These are phyloP conservation scores for Sarocladium brachiariae DNA, from an alignment of 2,329 filamentous ascomycete genomes.

Conservation along the genomic window DNA sequence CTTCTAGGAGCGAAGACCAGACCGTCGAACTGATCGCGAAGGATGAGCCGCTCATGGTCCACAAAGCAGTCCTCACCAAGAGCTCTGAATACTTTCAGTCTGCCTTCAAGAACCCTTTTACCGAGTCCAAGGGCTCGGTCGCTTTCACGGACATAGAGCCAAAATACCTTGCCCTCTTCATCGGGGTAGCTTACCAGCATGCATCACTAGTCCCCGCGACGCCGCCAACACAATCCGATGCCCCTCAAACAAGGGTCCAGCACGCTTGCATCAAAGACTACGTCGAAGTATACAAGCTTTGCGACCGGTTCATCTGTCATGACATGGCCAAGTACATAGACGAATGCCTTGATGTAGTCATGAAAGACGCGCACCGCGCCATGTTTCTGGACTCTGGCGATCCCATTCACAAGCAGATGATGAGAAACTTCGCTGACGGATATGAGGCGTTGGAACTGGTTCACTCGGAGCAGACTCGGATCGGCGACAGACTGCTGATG, in stretches of 20 bases:
- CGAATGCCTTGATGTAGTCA: slow-evolving; percentile 23
- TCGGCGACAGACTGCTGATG: slow-evolving; percentile 20
- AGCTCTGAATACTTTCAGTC: slow-evolving; percentile 28
- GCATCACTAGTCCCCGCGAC: slow-evolving; percentile 25
- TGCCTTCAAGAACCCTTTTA: slow-evolving; percentile 21
- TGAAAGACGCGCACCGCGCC: slow-evolving; percentile 26
- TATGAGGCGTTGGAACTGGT: slow-evolving; percentile 24
- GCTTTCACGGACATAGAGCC: slow-evolving; percentile 27
- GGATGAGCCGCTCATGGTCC: slow-evolving; percentile 23
- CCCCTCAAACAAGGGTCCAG: slow-evolving; percentile 20
- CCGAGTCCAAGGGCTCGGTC: slow-evolving; percentile 21
- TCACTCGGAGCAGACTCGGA: slow-evolving; percentile 17
- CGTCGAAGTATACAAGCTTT: slow-evolving; percentile 30
- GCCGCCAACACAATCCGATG: slow-evolving; percentile 16
- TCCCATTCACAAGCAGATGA: slow-evolving; percentile 22
- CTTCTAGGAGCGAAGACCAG: slow-evolving; percentile 22
- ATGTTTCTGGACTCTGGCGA: slow-evolving; percentile 19
- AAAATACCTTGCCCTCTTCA: slow-evolving; percentile 26
- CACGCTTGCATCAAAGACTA: slow-evolving; percentile 24
- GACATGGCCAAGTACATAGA: slow-evolving; percentile 23
- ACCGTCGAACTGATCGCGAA: slow-evolving; percentile 22
- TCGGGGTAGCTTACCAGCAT: slow-evolving; percentile 28
- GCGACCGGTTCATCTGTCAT: slow-evolving; percentile 27
- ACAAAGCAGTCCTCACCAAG: slow-evolving; percentile 22
- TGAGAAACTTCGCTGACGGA: slow-evolving; percentile 27